Conservation (phyloP, 2,329 filamentous ascomycete genomes). For the Alternaria sp. region DNA sequence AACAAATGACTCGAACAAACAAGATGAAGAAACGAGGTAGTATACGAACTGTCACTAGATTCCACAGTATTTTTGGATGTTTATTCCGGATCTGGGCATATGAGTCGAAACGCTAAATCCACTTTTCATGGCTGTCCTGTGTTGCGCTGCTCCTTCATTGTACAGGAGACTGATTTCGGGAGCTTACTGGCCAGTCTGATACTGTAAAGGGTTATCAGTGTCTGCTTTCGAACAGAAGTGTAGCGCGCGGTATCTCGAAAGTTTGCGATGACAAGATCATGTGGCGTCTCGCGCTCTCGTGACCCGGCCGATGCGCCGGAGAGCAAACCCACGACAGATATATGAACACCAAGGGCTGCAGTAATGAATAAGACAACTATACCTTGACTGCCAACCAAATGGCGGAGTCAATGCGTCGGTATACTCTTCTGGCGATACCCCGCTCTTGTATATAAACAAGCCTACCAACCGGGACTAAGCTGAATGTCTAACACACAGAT, state of each 20-base stretch:
- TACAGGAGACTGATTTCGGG: not conserved
- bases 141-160: not conserved
- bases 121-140: not conserved
- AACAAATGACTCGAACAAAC: not conserved
- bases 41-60: not conserved
- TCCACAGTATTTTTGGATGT: not conserved
- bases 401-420: not conserved
- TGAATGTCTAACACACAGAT: not conserved
- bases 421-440: not conserved
- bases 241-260: not conserved
- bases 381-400: not conserved
- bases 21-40: not conserved
- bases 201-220: not conserved
- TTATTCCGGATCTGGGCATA: not conserved
- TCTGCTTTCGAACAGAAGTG: not conserved
- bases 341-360: not conserved
- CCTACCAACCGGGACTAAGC: not conserved
- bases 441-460: not conserved
- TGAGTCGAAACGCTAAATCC: not conserved
- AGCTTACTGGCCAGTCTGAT: not conserved
- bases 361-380: not conserved
- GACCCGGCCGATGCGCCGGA: not conserved
- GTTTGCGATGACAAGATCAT: not conserved
- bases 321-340: not conserved
- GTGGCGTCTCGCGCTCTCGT: not conserved